Conservation (phyloP, 2,329 filamentous ascomycete species). For the Aspergillus fischeri region DNA sequence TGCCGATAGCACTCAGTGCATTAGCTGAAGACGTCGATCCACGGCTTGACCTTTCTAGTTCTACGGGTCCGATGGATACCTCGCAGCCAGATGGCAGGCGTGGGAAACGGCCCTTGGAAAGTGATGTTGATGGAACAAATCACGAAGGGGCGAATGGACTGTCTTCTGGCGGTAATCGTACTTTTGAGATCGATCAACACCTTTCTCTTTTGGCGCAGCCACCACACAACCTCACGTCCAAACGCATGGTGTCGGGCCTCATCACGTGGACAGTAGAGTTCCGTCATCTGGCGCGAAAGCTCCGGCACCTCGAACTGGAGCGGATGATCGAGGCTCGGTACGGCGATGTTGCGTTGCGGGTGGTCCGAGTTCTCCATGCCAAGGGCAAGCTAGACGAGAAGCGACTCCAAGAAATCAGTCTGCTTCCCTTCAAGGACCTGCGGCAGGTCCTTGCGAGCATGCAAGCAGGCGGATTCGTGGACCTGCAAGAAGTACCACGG, state of each 20-base stretch:
- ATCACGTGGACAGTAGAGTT: conserved; percentile 85
- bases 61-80: conserved; percentile 31
- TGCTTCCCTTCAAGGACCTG: conserved; percentile 82
- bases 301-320: conserved; percentile 77
- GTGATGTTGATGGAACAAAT: conserved; percentile 43
- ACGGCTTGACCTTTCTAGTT: conserved; percentile 32
- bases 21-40: conserved; percentile 36
- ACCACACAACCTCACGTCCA: conserved; percentile 35
- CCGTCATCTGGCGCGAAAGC: conserved; percentile 61
- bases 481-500: conserved; percentile 90
- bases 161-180: conserved; percentile 21
- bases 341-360: conserved; percentile 69
- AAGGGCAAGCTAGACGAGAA: conserved; percentile 96
- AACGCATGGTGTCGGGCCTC: conserved; percentile 45
- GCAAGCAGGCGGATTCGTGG: conserved; percentile 79
- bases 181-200: conserved; percentile 36
- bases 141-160: conserved; percentile 43
- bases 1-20: conserved; percentile 31
- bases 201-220: conserved; percentile 49
- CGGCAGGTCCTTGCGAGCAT: conserved; percentile 80
- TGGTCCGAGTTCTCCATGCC: conserved; percentile 79
- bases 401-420: conserved; percentile 70
- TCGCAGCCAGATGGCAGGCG: conserved; percentile 21
- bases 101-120: conserved; percentile 30
- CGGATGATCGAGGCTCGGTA: conserved; percentile 73